phyloP scores from a whole-genome alignment of 1,284 basidiomycete species.

The Rhodotorula sp. region DNA sequence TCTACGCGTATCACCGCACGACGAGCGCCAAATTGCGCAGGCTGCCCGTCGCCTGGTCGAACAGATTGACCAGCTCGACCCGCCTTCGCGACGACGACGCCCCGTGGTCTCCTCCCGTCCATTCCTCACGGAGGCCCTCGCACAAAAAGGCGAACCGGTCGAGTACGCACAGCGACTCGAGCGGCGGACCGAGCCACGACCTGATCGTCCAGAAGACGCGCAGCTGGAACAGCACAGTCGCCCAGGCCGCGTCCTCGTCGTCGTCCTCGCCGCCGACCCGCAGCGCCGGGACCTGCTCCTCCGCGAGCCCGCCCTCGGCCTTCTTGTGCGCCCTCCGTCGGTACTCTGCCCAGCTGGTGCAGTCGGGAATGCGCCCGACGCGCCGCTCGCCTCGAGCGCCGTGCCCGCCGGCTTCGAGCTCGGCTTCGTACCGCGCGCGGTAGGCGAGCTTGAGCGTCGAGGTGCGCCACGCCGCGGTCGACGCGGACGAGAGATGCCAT shows the following conservation, averaged over 20 bases:
- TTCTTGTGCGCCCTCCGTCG: slow-evolving; percentile 20
- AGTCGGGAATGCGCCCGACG: slow-evolving; percentile 31
- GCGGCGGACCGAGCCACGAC: slow-evolving; percentile 28
- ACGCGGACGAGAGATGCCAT: slow-evolving; percentile 22
- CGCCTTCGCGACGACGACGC: neutral
- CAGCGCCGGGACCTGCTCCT: slow-evolving; percentile 4
- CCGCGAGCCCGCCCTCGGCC: neutral
- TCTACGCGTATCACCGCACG: slow-evolving; percentile 16
- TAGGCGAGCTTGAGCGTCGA: slow-evolving; percentile 34
- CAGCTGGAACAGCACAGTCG: slow-evolving; percentile 18
- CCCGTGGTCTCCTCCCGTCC: neutral
- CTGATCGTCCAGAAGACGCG: slow-evolving; percentile 38
- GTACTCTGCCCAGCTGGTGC: slow-evolving; percentile 20
- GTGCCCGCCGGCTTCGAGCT: slow-evolving; percentile 14
- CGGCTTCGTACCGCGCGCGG: slow-evolving; percentile 35
- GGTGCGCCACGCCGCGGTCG: slow-evolving; percentile 6
- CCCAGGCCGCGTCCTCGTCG: slow-evolving; percentile 17
- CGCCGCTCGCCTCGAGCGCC: slow-evolving; percentile 14
- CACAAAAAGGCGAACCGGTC: slow-evolving; percentile 29
- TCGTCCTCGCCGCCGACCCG: slow-evolving; percentile 7
- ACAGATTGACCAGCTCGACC: slow-evolving; percentile 40
- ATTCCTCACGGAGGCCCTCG: slow-evolving; percentile 17
- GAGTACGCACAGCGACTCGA: slow-evolving; percentile 33
- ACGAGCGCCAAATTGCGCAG: slow-evolving; percentile 39
- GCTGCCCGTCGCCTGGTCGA: slow-evolving; percentile 37